Evolutionary conservation across 139 green algal genomes (phyloP).

Genomic region (Closterium sp.): DNA sequence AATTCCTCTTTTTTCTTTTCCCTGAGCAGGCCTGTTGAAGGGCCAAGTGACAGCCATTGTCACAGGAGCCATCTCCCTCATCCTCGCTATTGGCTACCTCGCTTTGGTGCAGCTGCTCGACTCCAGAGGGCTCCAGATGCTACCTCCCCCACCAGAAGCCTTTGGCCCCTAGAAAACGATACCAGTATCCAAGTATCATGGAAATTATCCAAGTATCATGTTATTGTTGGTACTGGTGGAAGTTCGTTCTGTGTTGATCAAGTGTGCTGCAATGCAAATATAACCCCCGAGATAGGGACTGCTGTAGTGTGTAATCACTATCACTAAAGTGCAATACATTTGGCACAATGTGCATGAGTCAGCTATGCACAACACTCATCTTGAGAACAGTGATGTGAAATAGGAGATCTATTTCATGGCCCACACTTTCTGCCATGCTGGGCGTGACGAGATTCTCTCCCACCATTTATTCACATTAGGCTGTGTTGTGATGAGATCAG

Average conservation of each 20-base stretch:
- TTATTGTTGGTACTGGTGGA: too few species aligned
- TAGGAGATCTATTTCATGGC: slow-evolving; percentile 4
- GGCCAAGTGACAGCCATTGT: slow-evolving; percentile 23
- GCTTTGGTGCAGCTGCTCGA: slow-evolving; percentile 30
- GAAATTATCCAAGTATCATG: too few species aligned
- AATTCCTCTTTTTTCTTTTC: background rate
- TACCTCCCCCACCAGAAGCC: slow-evolving; percentile 34
- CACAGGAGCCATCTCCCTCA: slow-evolving; percentile 15
- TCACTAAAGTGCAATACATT: too few species aligned
- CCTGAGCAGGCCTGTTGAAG: background rate
- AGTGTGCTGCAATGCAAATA: too few species aligned
- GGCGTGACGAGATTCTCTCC: slow-evolving; percentile 44
- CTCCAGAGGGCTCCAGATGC: slow-evolving; percentile 2
- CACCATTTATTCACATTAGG: slow-evolving; percentile 46
- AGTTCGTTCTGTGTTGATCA: too few species aligned
- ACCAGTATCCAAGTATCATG: too few species aligned
- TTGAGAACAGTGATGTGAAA: too few species aligned
- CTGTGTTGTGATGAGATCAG: slow-evolving; percentile 25
- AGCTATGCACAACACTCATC: too few species aligned
- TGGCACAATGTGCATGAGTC: too few species aligned
- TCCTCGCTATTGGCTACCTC: slow-evolving; percentile 27
- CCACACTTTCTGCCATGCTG: slow-evolving; percentile 47
- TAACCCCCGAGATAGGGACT: too few species aligned
- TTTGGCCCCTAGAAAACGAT: slow-evolving; percentile 2
- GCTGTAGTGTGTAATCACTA: too few species aligned